Conservation (phyloP, 2,329 filamentous ascomycete genomes). For the Pestalotiopsis sp. region DNA sequence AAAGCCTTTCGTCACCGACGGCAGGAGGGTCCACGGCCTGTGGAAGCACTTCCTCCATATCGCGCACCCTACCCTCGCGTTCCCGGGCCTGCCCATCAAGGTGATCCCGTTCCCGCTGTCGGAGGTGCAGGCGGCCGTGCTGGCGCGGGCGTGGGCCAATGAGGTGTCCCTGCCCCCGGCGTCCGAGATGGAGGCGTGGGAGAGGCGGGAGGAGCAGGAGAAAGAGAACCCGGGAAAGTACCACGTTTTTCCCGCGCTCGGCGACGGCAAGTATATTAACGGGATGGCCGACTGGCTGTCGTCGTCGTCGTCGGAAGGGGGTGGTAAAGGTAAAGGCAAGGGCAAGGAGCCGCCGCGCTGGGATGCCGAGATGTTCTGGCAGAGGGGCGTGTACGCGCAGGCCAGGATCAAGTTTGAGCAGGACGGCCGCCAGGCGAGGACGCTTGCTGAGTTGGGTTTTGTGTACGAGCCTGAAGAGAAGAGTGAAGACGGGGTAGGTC, state of each 20-base stretch:
- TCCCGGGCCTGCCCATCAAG: constrained; percentile 74
- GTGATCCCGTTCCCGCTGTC: constrained; percentile 85
- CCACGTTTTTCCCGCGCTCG: constrained; percentile 52
- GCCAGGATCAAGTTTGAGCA: constrained; percentile 73
- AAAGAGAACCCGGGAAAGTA: constrained; percentile 47
- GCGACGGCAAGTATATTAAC: constrained; percentile 71
- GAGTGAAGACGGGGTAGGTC: constrained; percentile 1
- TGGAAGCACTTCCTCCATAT: constrained; percentile 82
- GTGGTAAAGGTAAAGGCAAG: constrained; percentile 37
- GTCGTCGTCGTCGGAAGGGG: constrained; percentile 24
- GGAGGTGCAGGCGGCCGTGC: constrained; percentile 75
- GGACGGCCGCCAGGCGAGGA: constrained; percentile 63
- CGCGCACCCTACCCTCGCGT: constrained; percentile 73
- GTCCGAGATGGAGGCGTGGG: constrained; percentile 70
- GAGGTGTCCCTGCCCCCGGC: constrained; percentile 62
- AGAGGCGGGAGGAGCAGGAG: constrained; percentile 54
- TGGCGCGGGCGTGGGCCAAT: constrained; percentile 77
- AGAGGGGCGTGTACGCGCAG: constrained; percentile 64
- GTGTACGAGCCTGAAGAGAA: constrained; percentile 41
- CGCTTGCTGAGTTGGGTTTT: constrained; percentile 72
- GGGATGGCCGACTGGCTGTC: constrained; percentile 62
- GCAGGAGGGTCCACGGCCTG: constrained; percentile 67
- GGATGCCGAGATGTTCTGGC: constrained; percentile 71
- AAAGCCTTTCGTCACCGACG: constrained; percentile 61
- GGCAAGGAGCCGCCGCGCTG: constrained; percentile 69